phyloP scores from a whole-genome alignment of 108 stramenopile species.

The Skeletonema grethae region DNA sequence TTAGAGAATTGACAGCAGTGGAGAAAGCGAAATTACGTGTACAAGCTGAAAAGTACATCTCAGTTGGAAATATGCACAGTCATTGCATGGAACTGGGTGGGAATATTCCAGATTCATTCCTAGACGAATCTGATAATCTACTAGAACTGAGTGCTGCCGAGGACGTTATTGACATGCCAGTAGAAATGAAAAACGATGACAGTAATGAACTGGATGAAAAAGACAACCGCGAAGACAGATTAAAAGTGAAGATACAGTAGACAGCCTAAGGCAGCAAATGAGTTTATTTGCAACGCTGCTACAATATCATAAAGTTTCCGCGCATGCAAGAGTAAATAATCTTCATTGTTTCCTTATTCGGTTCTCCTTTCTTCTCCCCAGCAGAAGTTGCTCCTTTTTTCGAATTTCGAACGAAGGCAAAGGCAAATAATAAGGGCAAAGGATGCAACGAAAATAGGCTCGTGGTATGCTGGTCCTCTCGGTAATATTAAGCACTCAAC shows the following conservation, averaged over 20 bases:
- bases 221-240: neutral
- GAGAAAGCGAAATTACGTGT: slow-evolving; percentile 69
- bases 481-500: too few species aligned
- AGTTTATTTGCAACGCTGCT: too few species aligned
- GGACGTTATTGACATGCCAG: neutral
- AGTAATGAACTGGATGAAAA: neutral
- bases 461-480: too few species aligned
- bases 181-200: neutral
- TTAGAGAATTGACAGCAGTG: slow-evolving; percentile 72
- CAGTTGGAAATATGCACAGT: slow-evolving; percentile 60
- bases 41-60: slow-evolving; percentile 79
- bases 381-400: too few species aligned
- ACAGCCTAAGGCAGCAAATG: neutral
- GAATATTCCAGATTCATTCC: slow-evolving; percentile 46
- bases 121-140: slow-evolving; percentile 10
- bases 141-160: neutral
- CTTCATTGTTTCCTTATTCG: too few species aligned
- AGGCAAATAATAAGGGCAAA: too few species aligned
- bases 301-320: too few species aligned
- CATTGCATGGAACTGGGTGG: slow-evolving; percentile 84
- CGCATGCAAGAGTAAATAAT: too few species aligned
- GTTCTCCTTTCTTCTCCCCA: too few species aligned
- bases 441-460: too few species aligned
- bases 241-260: neutral
- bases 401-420: too few species aligned